phyloP scores from a whole-genome alignment of 2,329 filamentous ascomycete genomes.

The Calonectria henricotiae region DNA sequence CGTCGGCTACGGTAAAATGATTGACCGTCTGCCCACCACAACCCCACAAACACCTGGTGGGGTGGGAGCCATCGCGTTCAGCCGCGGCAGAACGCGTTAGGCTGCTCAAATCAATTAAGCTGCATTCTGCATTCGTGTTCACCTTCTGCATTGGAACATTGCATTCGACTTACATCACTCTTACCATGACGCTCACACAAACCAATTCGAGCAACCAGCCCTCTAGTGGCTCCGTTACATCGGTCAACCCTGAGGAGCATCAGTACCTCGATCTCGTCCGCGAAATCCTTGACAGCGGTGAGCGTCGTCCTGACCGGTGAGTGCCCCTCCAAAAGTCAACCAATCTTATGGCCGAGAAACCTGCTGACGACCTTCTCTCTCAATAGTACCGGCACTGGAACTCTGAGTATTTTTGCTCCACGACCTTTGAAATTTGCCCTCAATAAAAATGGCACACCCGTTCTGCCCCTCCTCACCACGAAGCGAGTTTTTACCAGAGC shows the following conservation, averaged over 20 bases:
- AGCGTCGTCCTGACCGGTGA: constrained; percentile 90
- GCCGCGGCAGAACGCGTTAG: constrained; percentile 30
- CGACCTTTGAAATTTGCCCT: constrained; percentile 90
- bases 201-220: constrained; percentile 29
- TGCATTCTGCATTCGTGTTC: neutral
- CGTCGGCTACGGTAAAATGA: constrained; percentile 22
- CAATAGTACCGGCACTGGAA: constrained; percentile 93
- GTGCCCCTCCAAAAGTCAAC: constrained; percentile 16
- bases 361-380: neutral
- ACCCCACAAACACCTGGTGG: neutral
- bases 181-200: constrained; percentile 46
- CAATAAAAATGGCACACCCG: constrained; percentile 72
- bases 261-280: constrained; percentile 94
- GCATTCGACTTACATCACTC: constrained; percentile 10
- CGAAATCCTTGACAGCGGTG: constrained; percentile 86
- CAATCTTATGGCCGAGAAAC: neutral
- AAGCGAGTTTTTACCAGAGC: constrained; percentile 96
- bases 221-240: constrained; percentile 37
- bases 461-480: constrained; percentile 95
- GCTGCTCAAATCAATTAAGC: constrained; percentile 30
- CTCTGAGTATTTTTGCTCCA: constrained; percentile 90
- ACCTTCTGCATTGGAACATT: neutral
- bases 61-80: constrained; percentile 25
- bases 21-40: constrained; percentile 25
- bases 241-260: constrained; percentile 82